Conservation (phyloP, 2,329 filamentous ascomycete genomes). For the Aureobasidium zeae region DNA sequence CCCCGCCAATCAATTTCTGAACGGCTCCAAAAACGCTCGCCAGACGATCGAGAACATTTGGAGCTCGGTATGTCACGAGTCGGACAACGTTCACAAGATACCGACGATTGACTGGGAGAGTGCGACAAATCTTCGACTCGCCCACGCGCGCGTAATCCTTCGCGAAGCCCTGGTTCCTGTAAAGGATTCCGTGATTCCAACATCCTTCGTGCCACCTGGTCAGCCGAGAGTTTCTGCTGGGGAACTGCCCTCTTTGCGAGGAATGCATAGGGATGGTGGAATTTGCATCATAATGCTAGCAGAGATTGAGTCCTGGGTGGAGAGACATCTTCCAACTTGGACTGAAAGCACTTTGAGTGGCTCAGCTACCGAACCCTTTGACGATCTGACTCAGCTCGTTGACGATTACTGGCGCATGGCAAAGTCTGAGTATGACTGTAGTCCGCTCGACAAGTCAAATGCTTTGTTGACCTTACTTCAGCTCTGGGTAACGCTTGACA, state of each 20-base stretch:
- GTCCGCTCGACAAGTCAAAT: slow-evolving; percentile 43
- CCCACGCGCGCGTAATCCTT: slow-evolving; percentile 11
- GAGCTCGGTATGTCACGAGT: background rate
- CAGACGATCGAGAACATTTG: background rate
- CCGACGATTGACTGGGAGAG: background rate
- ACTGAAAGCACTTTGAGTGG: background rate
- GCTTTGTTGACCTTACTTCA: slow-evolving; percentile 48
- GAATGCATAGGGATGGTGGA: too few species aligned
- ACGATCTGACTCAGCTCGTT: slow-evolving; percentile 15
- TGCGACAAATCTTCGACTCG: slow-evolving; percentile 19
- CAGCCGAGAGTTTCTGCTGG: slow-evolving; percentile 13
- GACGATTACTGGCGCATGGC: slow-evolving; percentile 19
- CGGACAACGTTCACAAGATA: background rate
- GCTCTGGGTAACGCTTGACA: slow-evolving; percentile 51
- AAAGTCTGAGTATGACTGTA: slow-evolving; percentile 32
- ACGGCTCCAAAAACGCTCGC: background rate
- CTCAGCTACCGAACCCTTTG: slow-evolving; percentile 9
- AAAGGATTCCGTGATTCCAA: slow-evolving; percentile 21
- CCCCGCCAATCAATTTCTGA: background rate
- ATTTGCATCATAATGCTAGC: background rate
- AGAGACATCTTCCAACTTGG: slow-evolving; percentile 18
- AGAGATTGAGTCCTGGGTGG: slow-evolving; percentile 20
- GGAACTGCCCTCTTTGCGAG: slow-evolving; percentile 30
- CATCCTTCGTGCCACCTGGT: background rate
- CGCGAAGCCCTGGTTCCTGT: slow-evolving; percentile 19